Percentiles rank a stretch among this genome's conserved stretches.
phyloP scores from a whole-genome alignment of 129 eudicot species.

The Solidago caesia region DNA sequence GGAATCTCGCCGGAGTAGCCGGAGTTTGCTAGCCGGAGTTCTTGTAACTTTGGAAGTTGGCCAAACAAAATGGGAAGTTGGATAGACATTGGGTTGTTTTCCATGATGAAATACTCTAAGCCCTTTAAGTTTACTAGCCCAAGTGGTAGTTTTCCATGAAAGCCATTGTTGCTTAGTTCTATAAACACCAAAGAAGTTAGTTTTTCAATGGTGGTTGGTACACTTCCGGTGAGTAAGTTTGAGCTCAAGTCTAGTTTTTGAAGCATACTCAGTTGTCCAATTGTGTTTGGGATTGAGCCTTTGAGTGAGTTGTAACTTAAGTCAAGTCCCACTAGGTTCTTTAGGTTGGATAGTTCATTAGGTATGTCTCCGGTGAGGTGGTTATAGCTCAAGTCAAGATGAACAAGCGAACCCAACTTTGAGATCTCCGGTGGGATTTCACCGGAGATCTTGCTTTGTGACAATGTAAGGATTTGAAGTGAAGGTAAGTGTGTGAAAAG shows the following conservation, averaged over 20 bases:
- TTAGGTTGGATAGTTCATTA: constrained; percentile 36
- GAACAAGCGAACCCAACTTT: constrained; percentile 42
- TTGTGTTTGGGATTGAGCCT: constrained; percentile 43
- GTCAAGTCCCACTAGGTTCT: constrained; percentile 64
- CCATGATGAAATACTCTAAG: constrained; percentile 74
- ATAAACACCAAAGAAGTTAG: constrained; percentile 52
- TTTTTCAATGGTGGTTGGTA: constrained; percentile 43
- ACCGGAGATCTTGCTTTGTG: constrained; percentile 64
- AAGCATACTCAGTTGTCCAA: constrained; percentile 60
- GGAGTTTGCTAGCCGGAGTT: constrained; percentile 63
- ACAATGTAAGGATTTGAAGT: constrained; percentile 72
- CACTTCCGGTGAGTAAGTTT: constrained; percentile 49
- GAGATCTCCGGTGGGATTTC: constrained; percentile 48
- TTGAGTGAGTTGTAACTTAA: constrained; percentile 71
- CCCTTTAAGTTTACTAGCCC: constrained; percentile 41
- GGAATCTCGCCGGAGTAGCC: constrained; percentile 70
- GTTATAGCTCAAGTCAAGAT: constrained; percentile 82
- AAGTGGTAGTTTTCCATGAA: constrained; percentile 51
- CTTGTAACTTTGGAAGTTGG: constrained; percentile 57
- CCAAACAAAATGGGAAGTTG: constrained; percentile 51
- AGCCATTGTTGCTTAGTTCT: constrained; percentile 62
- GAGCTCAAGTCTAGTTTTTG: constrained; percentile 88
- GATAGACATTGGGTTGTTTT: constrained; percentile 63
- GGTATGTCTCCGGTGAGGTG: constrained; percentile 57
- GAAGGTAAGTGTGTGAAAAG: constrained; percentile 48